Evolutionary conservation across 2,329 filamentous ascomycete species (phyloP), one percentile per base, ranked within the genome.

Genomic region (Xylaria sp.): DNA sequence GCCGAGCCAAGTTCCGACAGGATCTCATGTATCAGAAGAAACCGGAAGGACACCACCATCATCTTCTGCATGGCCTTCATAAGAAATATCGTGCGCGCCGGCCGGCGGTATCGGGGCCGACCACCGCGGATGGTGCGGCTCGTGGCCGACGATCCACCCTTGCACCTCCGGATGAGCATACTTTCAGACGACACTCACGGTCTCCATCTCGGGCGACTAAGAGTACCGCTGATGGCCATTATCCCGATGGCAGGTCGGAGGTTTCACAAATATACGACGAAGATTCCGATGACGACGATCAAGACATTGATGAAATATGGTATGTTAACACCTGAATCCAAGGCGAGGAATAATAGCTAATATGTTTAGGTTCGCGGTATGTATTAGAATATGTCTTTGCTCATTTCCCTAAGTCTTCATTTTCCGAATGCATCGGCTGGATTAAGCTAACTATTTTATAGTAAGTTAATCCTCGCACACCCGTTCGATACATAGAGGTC

Each of bases 301-400:
- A 94, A 74, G 91, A 95, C 72, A 91, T 95, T 56, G 87, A 92
- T 67, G 93, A 96, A 74, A 86, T 95, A 0, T 93, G 91, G 90
- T 78, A 65, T 58, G 70, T 60, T 6, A 53, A 46, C n/a, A 36
- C 30, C 36, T 13, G 1, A 5, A 60, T 2, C 2, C 12, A 45
- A 32, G 10, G 13, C 18, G 13, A 50, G 59, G 6, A 10, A 30
- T 25, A 25, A 10, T 55, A 30, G 60, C 70, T 70, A 71, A 60
- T 10, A 15, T n/a, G 15, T 10, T 56, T 36, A 66, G 76, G 76
- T 96, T 96, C 74, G 85, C 92, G 68, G 68, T 70, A 68, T 56
- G 68, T 67, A 45, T 39, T 23, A 18, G 30, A 32, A 34, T 15
- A 18, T 32, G n/a, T 45, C 20, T 18, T n/a, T 10, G 36, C 30